Evolutionary conservation across 2,329 filamentous ascomycete species (phyloP).

Genomic region (Fusarium musae): DNA sequence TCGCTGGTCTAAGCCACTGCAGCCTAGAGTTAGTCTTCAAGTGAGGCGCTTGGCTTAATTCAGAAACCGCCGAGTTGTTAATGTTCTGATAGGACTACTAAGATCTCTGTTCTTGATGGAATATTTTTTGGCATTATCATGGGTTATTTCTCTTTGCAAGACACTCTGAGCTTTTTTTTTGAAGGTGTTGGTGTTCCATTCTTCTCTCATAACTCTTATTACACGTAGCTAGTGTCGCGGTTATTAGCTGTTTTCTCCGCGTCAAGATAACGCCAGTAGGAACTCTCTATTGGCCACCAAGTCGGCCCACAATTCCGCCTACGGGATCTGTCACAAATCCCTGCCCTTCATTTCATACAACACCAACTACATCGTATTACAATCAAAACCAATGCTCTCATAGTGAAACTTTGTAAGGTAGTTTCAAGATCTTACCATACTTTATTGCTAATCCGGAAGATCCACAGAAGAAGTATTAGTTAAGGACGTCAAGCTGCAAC

Average conservation of each 20-base stretch:
- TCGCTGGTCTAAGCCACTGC: background rate
- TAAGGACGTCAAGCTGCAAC: too few relatives aligned
- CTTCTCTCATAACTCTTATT: too few relatives aligned
- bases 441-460: too few relatives aligned
- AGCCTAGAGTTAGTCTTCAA: background rate
- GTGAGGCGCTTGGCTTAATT: background rate
- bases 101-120: accelerated
- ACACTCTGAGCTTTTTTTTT: accelerated
- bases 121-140: accelerated
- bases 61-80: background rate
- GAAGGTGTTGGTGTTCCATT: accelerated
- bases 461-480: too few relatives aligned
- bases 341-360: background rate
- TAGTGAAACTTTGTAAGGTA: too few relatives aligned
- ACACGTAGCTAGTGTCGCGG: too few relatives aligned
- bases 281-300: accelerated
- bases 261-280: background rate
- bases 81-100: background rate
- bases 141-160: too few relatives aligned
- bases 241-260: too few relatives aligned
- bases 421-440: too few relatives aligned
- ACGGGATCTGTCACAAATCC: background rate
- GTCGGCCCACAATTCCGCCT: accelerated
- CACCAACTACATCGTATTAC: accelerated
- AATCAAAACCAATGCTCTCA: accelerated